Base-by-base conservation (phyloP, 257 asterid genomes). In the Nyctanthes arbortristis region DNA sequence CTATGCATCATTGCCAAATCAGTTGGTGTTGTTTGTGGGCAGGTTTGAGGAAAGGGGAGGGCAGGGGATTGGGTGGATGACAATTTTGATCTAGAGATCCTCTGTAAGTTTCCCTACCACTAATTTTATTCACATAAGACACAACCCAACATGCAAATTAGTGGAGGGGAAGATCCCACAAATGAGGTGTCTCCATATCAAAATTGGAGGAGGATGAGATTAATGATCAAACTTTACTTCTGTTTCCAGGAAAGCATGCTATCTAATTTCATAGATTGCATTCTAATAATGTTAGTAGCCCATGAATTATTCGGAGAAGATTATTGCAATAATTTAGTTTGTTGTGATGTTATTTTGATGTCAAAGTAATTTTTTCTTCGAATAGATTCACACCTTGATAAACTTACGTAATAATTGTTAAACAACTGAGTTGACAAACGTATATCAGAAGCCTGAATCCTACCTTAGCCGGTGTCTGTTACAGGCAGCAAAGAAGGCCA, bases 381-480 rank as follows among this genome's bases (percentile, higher is more conserved):
- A n/a, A 4, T 43, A 40, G 7, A 14, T 7, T n/a, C n/a, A 22
- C 52, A 43, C n/a, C 54, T 16, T 43, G 54, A 43, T 13, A 39
- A 39, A 18, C 14, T 39, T 39, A 0, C 49, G n/a, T n/a, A n/a
- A 39, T 39, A 39, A 16, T 43, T 43, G 54, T 43, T 16, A 43
- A 43, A 43, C 5, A 16, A 43, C 2, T 43, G 59, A 20, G 34
- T 25, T 56, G 16, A 32, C 8, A 32, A 22, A 2, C 24, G 22
- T 12, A 40, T 4, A 54, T 30, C 66, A 61, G 58, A 70, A 31
- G 30, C 6, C 45, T 45, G 18, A 75, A 61, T 12, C 67, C 43
- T 71, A 88, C 97, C 97, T 90, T 31, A 90, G 82, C 33, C 97
- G 86, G 64, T 88, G 97, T 63, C 96, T 79, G 68, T 90, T 90